phyloP scores from a whole-genome alignment of 495 filamentous ascomycete genomes.

The Xanthoparmelia taractica region DNA sequence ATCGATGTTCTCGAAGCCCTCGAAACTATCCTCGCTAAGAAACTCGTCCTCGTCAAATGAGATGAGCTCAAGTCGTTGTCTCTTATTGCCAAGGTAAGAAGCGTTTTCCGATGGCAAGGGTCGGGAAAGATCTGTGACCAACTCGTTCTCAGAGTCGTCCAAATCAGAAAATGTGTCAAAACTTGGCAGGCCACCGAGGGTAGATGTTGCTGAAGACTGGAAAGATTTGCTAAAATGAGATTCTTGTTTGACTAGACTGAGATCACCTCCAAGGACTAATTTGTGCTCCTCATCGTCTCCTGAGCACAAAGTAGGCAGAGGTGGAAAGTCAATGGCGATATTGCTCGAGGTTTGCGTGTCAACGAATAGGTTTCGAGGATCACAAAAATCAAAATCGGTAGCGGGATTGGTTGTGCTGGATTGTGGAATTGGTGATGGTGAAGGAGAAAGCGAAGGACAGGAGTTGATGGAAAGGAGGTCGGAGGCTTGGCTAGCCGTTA shows the following conservation, averaged over 20 bases:
- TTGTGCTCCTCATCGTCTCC: conserved; percentile 73
- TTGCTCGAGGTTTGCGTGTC: conserved; percentile 49
- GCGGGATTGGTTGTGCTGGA: conserved; percentile 59
- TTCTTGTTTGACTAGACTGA: conserved; percentile 47
- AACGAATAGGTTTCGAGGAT: conserved; percentile 86
- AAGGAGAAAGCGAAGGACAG: conserved; percentile 75
- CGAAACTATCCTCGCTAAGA: conserved; percentile 66
- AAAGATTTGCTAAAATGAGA: conserved; percentile 41
- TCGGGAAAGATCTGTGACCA: conserved; percentile 67
- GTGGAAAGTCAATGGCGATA: conserved; percentile 57
- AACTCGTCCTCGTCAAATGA: conserved; percentile 67
- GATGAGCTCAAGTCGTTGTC: conserved; percentile 62
- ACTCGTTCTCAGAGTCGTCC: conserved; percentile 90
- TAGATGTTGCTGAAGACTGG: conserved; percentile 36
- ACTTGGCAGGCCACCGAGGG: conserved; percentile 55
- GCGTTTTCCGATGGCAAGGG: conserved; percentile 55
- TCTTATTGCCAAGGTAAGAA: conserved; percentile 63
- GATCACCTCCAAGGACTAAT: conserved; percentile 59
- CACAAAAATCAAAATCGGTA: conserved; percentile 77
- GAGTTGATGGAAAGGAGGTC: conserved; percentile 64
- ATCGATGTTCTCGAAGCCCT: conserved; percentile 62
- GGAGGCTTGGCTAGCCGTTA: conserved; percentile 54
- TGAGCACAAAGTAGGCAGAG: conserved; percentile 58
- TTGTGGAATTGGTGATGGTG: conserved; percentile 61
- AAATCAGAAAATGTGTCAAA: conserved; percentile 87